phyloP scores from a whole-genome alignment of 2,329 filamentous ascomycete species.

The Cordyceps cicadae region DNA sequence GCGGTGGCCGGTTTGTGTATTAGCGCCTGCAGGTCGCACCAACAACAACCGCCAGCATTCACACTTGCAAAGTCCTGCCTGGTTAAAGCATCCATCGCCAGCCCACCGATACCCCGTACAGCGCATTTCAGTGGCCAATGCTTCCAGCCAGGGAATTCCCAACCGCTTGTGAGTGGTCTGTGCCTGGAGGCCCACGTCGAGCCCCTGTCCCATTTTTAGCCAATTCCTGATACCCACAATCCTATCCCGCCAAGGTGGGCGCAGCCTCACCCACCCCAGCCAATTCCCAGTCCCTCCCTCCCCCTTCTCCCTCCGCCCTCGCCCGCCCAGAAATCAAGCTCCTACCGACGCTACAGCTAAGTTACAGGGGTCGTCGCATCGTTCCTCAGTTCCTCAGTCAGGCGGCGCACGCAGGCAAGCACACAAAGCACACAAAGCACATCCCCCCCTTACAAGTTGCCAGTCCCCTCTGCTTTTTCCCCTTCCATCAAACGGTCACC shows the following conservation, averaged over 20 bases:
- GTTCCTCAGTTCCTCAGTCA: slow-evolving; percentile 7
- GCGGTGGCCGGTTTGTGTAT: background rate
- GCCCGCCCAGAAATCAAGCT: background rate
- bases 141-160: background rate
- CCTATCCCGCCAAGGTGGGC: slow-evolving; percentile 1
- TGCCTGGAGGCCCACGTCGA: background rate
- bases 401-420: background rate
- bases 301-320: background rate
- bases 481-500: background rate
- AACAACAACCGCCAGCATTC: background rate
- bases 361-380: background rate
- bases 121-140: too few relatives aligned
- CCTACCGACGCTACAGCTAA: too few relatives aligned
- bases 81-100: background rate
- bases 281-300: background rate
- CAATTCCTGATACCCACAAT: background rate
- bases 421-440: background rate
- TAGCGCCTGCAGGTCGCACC: background rate
- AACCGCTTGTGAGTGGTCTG: background rate
- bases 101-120: background rate
- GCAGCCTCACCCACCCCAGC: background rate
- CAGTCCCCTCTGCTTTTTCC: background rate
- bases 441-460: background rate
- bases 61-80: background rate
- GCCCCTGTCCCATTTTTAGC: background rate